A percentile compares a stretch with the other conserved stretches of the same genome.
Conservation (phyloP, 805 yeast species). For the Myxozyma udenii region DNA sequence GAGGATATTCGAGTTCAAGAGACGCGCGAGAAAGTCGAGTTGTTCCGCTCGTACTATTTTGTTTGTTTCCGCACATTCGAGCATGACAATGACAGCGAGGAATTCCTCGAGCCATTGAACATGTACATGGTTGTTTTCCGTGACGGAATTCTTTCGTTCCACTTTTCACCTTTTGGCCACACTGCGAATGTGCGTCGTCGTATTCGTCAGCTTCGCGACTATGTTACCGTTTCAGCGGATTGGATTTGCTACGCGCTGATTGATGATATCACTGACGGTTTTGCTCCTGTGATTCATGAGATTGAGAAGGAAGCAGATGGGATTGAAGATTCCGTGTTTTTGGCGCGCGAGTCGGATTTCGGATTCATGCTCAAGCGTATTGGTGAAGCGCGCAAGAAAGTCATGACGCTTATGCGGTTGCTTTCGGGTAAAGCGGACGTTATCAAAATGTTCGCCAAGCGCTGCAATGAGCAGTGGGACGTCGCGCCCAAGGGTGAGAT, state of each 20-base stretch:
- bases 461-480: slow-evolving; percentile 74
- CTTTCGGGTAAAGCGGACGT: slow-evolving; percentile 94
- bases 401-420: slow-evolving; percentile 87
- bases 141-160: slow-evolving; percentile 59
- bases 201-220: slow-evolving; percentile 60
- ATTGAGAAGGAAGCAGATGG: slow-evolving; percentile 63
- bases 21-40: slow-evolving; percentile 93
- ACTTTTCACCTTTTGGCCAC: slow-evolving; percentile 56
- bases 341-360: slow-evolving; percentile 70
- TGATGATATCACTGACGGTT: slow-evolving; percentile 64
- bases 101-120: slow-evolving; percentile 64
- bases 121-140: slow-evolving; percentile 60
- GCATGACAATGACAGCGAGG: slow-evolving; percentile 75
- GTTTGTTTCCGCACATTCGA: slow-evolving; percentile 97
- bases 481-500: slow-evolving; percentile 79
- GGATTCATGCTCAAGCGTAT: slow-evolving; percentile 72
- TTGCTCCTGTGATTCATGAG: slow-evolving; percentile 58
- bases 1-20: slow-evolving; percentile 97
- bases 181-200: slow-evolving; percentile 61
- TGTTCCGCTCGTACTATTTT: slow-evolving; percentile 84
- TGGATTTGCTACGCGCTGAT: slow-evolving; percentile 66
- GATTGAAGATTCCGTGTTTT: slow-evolving; percentile 77
- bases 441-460: slow-evolving; percentile 89
- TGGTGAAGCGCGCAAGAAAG: slow-evolving; percentile 85
- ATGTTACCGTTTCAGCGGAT: slow-evolving; percentile 57